Evolutionary conservation across 495 filamentous ascomycete species (phyloP).

Genomic region (Aspergillus sclerotiicarbonarius): DNA sequence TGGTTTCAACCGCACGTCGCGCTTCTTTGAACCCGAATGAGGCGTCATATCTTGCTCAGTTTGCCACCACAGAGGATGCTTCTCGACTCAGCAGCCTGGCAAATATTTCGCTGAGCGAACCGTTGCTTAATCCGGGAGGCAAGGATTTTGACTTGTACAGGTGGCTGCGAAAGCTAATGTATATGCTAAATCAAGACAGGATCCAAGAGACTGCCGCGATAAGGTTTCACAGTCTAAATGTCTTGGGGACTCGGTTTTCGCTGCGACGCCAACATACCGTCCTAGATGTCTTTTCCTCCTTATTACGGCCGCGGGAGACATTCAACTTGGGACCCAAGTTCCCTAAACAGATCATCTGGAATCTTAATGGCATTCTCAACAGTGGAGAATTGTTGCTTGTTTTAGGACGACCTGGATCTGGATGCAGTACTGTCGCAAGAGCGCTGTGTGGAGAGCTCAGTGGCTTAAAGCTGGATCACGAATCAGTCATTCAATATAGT

Average conservation of each 20-base stretch:
- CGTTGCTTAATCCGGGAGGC: not conserved
- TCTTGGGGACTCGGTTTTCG: constrained; percentile 3
- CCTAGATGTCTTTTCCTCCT: not conserved
- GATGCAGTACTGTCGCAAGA: constrained; percentile 8
- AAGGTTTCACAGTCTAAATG: constrained; percentile 1
- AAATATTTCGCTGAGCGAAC: not conserved
- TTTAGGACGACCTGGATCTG: constrained; percentile 8
- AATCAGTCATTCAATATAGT: constrained; percentile 5
- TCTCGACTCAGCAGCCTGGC: not conserved
- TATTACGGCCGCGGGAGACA: not conserved
- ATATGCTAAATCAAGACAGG: not conserved
- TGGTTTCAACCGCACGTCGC: not conserved
- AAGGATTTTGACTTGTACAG: constrained; percentile 4
- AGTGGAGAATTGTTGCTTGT: constrained; percentile 10
- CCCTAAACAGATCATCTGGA: not conserved
- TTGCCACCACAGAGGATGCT: not conserved
- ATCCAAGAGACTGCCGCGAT: not conserved
- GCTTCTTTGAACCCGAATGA: constrained; percentile 2
- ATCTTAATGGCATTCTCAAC: not conserved
- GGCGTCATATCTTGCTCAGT: not conserved
- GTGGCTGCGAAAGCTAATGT: constrained; percentile 2
- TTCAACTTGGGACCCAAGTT: not conserved
- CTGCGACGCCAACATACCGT: not conserved
- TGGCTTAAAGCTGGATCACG: not conserved
- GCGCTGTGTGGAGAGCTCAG: not conserved